Evolutionary conservation across 2,329 filamentous ascomycete species (phyloP).

Genomic region (Microdochium nivale): DNA sequence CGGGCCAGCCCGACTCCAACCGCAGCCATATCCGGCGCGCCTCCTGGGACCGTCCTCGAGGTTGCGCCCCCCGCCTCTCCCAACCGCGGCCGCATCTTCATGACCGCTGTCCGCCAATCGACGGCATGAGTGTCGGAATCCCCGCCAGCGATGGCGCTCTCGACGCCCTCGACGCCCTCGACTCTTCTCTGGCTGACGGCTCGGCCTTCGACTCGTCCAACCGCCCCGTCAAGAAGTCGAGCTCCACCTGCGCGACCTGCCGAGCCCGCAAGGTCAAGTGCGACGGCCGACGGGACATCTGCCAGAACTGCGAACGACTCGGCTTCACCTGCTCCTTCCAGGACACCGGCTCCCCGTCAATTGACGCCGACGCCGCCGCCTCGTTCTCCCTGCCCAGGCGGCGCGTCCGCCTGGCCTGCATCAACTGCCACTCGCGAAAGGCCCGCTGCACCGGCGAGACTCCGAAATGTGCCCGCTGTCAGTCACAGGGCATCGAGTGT

Average conservation of each 20-base stretch:
- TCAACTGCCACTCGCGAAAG: conserved; percentile 49
- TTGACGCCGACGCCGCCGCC: conserved; percentile 23
- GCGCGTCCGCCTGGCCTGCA: conserved; percentile 47
- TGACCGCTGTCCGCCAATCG: neutral
- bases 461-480: conserved; percentile 44
- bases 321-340: conserved; percentile 50
- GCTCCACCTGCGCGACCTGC: conserved; percentile 43
- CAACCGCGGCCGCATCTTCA: neutral
- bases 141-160: neutral
- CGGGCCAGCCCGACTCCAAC: too few relatives aligned
- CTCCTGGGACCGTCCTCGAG: neutral
- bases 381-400: conserved; percentile 38
- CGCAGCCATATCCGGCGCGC: neutral
- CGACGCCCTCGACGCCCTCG: too few relatives aligned
- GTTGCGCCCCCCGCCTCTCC: neutral
- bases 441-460: conserved; percentile 49
- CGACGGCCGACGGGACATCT: conserved; percentile 42
- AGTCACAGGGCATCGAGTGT: conserved; percentile 44
- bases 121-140: neutral
- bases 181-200: neutral
- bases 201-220: neutral
- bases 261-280: conserved; percentile 50
- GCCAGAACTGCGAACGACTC: conserved; percentile 50
- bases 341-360: conserved; percentile 28
- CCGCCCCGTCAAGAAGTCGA: conserved; percentile 16